Evolutionary conservation across 441 rosid genomes (phyloP), one percentile per base, ranked within the genome.

Genomic region (Metrosideros polymorpha): DNA sequence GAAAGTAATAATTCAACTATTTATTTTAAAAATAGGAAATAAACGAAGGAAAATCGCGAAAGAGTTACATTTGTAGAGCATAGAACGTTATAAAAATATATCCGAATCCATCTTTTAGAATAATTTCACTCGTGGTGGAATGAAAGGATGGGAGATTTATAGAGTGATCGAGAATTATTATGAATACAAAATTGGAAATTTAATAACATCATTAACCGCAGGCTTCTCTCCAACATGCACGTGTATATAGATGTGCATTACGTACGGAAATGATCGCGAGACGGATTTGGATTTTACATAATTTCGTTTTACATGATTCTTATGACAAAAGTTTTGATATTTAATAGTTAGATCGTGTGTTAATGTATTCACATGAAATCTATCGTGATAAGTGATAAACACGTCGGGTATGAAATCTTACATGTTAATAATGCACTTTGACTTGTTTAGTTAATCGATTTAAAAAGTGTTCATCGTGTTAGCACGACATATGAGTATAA

Each of bases 401-500:
- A 30, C 17, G 43, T 1, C 10, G 25, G 1, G 47, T 19, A 35
- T 19, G 27, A 42, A 66, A 35, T 66, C 27, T 39, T 19, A 5
- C 14, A 1, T 1, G 0, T 22, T 35, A 22, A 1, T 39, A 12
- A 63, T 5, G 3, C 0, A 0, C 1, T 8, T 63, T 63, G 12
- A 22, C 47, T 19, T 0, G 2, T 19, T 22, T 71, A 71, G 13
- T 22, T 71, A 6, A 39, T 6, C 30, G 12, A 12, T 56, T 56
- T 12, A 56, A 12, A 12, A 71, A 19, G 9, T 10, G 6, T 22
- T 1, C 0, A 10, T 10, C 5, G 3, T 1, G 9, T 35, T 22
- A 10, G 15, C 47, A 3, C 0, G 4, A 0, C 14, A 2, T 2
- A 22, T 10, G 22, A 0, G 2, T 2, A 35, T 19, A 66, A 35